These are phyloP conservation scores for Phoma sp. DNA, from an alignment of 2,329 filamentous ascomycete genomes.

Conservation along the genomic window DNA sequence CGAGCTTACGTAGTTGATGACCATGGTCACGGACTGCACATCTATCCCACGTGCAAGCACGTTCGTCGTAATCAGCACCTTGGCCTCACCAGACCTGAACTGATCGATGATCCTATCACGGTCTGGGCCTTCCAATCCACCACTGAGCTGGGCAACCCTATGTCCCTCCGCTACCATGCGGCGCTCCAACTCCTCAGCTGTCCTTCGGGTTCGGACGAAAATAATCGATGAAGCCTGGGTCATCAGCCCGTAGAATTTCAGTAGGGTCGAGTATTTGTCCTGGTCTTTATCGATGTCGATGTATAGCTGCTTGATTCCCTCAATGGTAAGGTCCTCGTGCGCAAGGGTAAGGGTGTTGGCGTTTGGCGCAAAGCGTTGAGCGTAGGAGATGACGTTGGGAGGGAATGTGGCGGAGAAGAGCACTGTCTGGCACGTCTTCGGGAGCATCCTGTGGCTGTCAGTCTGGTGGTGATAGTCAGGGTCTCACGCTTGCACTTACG, in stretches of 20 bases:
- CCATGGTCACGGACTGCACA: constrained; percentile 89
- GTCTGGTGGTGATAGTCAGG: constrained; percentile 7
- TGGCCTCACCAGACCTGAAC: constrained; percentile 85
- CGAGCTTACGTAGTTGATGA: constrained; percentile 82
- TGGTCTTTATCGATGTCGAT: constrained; percentile 85
- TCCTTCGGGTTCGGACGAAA: constrained; percentile 91
- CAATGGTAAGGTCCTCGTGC: constrained; percentile 90
- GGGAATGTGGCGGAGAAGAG: constrained; percentile 97
- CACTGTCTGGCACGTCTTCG: constrained; percentile 78
- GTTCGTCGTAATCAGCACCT: constrained; percentile 97
- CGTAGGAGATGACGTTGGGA: constrained; percentile 82
- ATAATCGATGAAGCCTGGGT: constrained; percentile 98
- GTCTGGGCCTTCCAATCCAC: constrained; percentile 80
- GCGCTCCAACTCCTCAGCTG: constrained; percentile 81
- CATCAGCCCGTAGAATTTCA: constrained; percentile 94
- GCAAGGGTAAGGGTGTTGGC: constrained; percentile 87
- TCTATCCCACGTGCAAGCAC: constrained; percentile 96
- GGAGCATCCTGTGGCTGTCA: constrained; percentile 67
- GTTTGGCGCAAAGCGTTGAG: constrained; percentile 80
- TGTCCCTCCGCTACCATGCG: constrained; percentile 90
- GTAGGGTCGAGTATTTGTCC: constrained; percentile 85
- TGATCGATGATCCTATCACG: constrained; percentile 84
- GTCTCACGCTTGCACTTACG: constrained; percentile 58
- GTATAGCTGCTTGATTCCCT: constrained; percentile 97
- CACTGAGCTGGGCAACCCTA: constrained; percentile 87